Evolutionary conservation across 2,329 filamentous ascomycete species (phyloP).

Genomic region (Xylogone sp.): DNA sequence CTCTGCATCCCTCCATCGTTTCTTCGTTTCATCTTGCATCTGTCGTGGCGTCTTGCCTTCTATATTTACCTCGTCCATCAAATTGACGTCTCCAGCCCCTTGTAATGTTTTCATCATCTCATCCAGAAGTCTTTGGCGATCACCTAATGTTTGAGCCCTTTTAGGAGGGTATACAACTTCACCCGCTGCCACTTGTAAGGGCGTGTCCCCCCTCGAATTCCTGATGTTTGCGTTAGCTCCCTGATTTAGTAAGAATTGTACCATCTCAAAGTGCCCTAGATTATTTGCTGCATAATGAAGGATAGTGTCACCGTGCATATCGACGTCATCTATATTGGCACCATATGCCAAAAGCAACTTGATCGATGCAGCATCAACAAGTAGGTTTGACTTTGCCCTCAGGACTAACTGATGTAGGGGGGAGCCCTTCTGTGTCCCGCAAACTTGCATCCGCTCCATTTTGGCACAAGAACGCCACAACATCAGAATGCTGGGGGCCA

Average conservation of each 20-base stretch:
- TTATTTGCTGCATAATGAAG: constrained; percentile 17
- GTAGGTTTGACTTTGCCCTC: constrained; percentile 3
- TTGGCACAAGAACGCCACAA: constrained; percentile 8
- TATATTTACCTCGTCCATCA: constrained; percentile 17
- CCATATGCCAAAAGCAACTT: constrained; percentile 13
- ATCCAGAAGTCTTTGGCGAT: constrained; percentile 10
- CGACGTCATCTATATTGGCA: constrained; percentile 11
- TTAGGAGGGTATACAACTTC: neutral
- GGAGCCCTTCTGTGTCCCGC: constrained; percentile 8
- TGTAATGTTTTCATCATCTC: constrained; percentile 9
- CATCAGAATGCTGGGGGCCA: constrained; percentile 4
- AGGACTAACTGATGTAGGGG: constrained; percentile 9
- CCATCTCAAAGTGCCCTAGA: constrained; percentile 13
- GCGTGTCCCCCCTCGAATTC: constrained; percentile 15
- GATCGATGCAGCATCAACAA: constrained; percentile 9
- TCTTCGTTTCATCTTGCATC: constrained; percentile 4
- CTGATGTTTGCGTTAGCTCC: constrained; percentile 13
- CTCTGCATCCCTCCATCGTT: neutral
- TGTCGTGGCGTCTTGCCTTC: constrained; percentile 16
- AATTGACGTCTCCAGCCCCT: constrained; percentile 1
- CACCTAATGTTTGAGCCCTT: constrained; percentile 2
- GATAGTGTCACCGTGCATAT: constrained; percentile 14
- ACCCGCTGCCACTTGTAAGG: constrained; percentile 16
- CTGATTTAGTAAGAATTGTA: constrained; percentile 8
- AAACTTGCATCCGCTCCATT: constrained; percentile 12